Evolutionary conservation across 1,284 basidiomycete genomes (phyloP), one percentile per base, ranked within the genome.

Genomic region (Malassezia brasiliensis): DNA sequence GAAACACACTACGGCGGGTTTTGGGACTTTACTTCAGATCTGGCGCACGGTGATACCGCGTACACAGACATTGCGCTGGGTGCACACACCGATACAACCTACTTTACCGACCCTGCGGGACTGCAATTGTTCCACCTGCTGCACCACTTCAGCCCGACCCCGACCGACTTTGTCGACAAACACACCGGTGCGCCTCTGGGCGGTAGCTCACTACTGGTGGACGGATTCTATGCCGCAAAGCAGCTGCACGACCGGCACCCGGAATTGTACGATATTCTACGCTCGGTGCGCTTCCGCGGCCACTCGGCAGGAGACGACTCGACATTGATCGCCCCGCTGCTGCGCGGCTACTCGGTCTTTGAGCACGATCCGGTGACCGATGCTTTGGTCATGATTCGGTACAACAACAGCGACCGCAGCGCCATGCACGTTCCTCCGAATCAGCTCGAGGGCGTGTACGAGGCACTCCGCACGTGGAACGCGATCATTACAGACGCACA

Each of bases 21-120:
- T 76, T 98, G 93, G 91, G 89, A 96, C 69, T 94, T 98, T 69
- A 96, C 90, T 0, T 84, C 90, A 0, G 85, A 94, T 71, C 81
- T 94, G 19, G 83, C 85, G 11, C 90, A 87, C 69, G 90, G 90
- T 19, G 91, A 96, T 73, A 72, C 69, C 5, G 69, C 69, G 15
- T 98, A 98, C 76, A 91, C 90, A 8, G 87, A 85, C 19, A 76
- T 94, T 38, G 85, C 85, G 0, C 81, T 98, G 5, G 84, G 83
- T 8, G 90, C 89, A 0, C 93, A 98, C 74, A 96, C 91, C 1
- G 93, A 96, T 69, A 94, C 87, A 46, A 93, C 91, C 2, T 96
- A 96, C 77, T 70, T 70, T 28, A 69, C 61, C 39, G 69, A 72
- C 44, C 69, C 93, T 0, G 87, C 86, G 46, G 91, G 93, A 3